These are phyloP conservation scores for Mucuna pruriens DNA, from an alignment of 306 rosid genomes.

Conservation along the genomic window DNA sequence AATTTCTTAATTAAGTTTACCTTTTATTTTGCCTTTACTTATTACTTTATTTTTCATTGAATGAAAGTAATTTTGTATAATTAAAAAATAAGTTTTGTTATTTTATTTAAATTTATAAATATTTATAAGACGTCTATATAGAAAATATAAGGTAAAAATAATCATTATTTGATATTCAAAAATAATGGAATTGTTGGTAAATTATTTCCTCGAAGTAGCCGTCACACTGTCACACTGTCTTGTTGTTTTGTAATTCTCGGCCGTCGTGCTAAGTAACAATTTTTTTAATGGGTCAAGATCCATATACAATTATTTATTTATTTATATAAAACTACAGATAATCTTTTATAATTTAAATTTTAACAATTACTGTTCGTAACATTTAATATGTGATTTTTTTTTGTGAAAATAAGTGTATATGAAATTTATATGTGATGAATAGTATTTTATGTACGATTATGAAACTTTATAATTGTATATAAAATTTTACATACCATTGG, in stretches of 20 bases:
- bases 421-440: too few species aligned
- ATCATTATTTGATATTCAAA: not conserved
- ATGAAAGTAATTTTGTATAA: not conserved
- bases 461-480: too few species aligned
- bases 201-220: slow-evolving; percentile 12
- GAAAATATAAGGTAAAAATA: not conserved
- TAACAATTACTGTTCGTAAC: not conserved
- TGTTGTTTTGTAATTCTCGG: not conserved
- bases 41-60: not conserved
- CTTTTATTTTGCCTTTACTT: not conserved
- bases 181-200: not conserved
- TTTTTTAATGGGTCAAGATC: not conserved
- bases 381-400: not conserved
- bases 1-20: too few species aligned
- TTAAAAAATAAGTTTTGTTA: not conserved
- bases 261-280: too few species aligned
- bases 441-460: not conserved
- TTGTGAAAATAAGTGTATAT: too few species aligned
- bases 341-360: not conserved
- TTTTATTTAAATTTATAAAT: not conserved
- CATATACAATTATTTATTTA: not conserved
- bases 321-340: not conserved
- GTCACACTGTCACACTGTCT: not conserved
- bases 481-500: not conserved
- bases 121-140: not conserved